Evolutionary conservation across 1,284 basidiomycete species (phyloP).

Genomic region (Malassezia dermatis): DNA sequence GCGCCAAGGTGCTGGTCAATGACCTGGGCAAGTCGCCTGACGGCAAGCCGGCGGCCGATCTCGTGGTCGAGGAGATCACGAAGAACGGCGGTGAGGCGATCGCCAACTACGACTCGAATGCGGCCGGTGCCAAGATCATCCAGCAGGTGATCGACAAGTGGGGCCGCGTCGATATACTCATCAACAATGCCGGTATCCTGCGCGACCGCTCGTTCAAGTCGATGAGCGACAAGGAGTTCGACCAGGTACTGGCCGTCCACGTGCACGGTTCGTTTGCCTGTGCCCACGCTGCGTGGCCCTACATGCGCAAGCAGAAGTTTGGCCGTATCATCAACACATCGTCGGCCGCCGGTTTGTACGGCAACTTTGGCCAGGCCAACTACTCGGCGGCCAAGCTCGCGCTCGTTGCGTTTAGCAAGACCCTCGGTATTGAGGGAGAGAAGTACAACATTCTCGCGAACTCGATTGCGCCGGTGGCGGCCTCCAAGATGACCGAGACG

Average conservation of each 20-base stretch:
- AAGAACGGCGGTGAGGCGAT: constrained; percentile 56
- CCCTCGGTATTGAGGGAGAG: constrained; percentile 69
- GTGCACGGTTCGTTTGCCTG: constrained; percentile 91
- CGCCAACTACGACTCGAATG: constrained; percentile 75
- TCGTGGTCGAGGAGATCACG: constrained; percentile 80
- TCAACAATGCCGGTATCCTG: constrained; percentile 96
- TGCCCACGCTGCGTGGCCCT: constrained; percentile 89
- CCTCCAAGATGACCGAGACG: constrained; percentile 85
- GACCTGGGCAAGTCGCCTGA: constrained; percentile 57
- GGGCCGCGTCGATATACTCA: constrained; percentile 57
- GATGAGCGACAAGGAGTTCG: constrained; percentile 50
- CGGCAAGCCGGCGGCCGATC: constrained; percentile 78
- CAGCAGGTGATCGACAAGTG: constrained; percentile 77
- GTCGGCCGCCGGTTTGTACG: constrained; percentile 53
- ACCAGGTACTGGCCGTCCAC: constrained; percentile 67
- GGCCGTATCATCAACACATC: constrained; percentile 45
- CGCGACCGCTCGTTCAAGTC: constrained; percentile 54
- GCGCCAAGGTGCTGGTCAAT: constrained; percentile 63
- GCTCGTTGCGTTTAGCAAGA: constrained; percentile 63
- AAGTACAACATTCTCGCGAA: constrained; percentile 86
- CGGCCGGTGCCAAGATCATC: constrained; percentile 77
- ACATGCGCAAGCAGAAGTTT: constrained; percentile 75
- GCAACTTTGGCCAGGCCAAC: constrained; percentile 95
- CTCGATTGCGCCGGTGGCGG: constrained; percentile 83
- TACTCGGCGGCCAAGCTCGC: constrained; percentile 53